Base-by-base conservation (phyloP, 176 grass and related monocot genomes). In the Areca catechu region DNA sequence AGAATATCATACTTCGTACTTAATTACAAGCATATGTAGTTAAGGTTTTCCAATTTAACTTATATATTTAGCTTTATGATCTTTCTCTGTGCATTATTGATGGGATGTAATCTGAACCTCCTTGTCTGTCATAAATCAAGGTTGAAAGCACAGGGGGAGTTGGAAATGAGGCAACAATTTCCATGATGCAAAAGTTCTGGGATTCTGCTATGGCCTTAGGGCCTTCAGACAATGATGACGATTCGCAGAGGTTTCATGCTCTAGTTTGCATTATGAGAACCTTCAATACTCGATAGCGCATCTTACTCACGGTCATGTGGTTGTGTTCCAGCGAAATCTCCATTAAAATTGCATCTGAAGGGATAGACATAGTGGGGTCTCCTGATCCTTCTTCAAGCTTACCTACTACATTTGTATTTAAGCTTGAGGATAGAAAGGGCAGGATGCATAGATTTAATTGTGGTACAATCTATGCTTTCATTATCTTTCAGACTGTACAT, bases 151-250 rank as follows among this genome's bases (percentile, higher is more conserved):
- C 12, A 20, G 61, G 69, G 0, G 66, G 67, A 3, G 21, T 67
- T 2, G 58, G 67, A 24, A 81, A 58, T 1, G 76, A 86, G 0
- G 69, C 72, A 15, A 22, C 78, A 0, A 68, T 77, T 43, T 89
- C 85, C 7, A 57, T 80, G 65, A 85, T 95, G 54, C 85, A 95
- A 58, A 83, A 84, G 69, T 89, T 95, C 57, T 95, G 81, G 85
- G 85, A 85, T 58, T 77, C 85, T 1, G 72, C 82, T 27, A 77
- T 95, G 79, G 76, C 89, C 14, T 55, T 79, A 52, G 57, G 72
- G 4, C 78, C 79, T 16, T 17, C 77, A 0, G 78, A 89, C n/a
- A 82, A 95, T 7, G 82, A 95, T 34, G 62, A 64, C 19, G 66
- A 77, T 37, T 70, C 79, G 34, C 56, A 71, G 22, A 80, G 72